phyloP scores from a whole-genome alignment of 2,329 filamentous ascomycete genomes.

The Alternaria atra region DNA sequence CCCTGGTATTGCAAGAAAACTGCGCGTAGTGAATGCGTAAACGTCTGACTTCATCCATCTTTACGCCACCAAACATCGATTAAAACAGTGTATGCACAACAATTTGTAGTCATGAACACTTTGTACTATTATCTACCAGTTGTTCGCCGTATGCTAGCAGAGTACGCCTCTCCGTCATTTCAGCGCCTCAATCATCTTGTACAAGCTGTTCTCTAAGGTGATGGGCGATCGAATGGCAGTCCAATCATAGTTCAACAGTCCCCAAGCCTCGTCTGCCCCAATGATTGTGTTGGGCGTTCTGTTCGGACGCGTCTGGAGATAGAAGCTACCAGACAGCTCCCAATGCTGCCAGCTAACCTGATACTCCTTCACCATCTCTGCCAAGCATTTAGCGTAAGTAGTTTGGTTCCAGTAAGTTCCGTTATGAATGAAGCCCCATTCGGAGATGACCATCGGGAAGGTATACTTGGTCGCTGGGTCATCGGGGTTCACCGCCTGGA shows the following conservation, averaged over 20 bases:
- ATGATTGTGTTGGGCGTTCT: conserved; percentile 39
- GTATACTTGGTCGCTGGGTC: conserved; percentile 42
- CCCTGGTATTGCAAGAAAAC: not conserved
- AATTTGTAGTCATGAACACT: not conserved
- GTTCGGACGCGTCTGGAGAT: conserved; percentile 51
- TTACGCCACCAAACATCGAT: not conserved
- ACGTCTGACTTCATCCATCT: not conserved
- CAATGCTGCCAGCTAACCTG: conserved; percentile 44
- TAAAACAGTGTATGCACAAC: not conserved
- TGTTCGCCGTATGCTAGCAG: not conserved
- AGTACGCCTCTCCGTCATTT: conserved; percentile 5
- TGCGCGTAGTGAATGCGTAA: not conserved
- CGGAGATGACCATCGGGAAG: conserved; percentile 46
- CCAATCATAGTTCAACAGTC: conserved; percentile 44
- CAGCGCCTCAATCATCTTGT: conserved; percentile 43
- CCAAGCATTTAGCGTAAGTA: conserved; percentile 42
- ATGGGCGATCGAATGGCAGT: conserved; percentile 35
- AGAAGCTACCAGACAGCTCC: conserved; percentile 44
- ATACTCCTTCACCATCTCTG: conserved; percentile 46
- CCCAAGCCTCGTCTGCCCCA: conserved; percentile 43
- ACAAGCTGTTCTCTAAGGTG: conserved; percentile 44
- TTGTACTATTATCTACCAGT: not conserved
- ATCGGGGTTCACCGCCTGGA: conserved; percentile 40
- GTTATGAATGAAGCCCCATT: conserved; percentile 46
- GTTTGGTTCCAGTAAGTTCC: conserved; percentile 46